Evolutionary conservation across 164 flowering plant species (phyloP), one percentile per base, ranked within the genome.

Genomic region (Euptelea pleiosperma): DNA sequence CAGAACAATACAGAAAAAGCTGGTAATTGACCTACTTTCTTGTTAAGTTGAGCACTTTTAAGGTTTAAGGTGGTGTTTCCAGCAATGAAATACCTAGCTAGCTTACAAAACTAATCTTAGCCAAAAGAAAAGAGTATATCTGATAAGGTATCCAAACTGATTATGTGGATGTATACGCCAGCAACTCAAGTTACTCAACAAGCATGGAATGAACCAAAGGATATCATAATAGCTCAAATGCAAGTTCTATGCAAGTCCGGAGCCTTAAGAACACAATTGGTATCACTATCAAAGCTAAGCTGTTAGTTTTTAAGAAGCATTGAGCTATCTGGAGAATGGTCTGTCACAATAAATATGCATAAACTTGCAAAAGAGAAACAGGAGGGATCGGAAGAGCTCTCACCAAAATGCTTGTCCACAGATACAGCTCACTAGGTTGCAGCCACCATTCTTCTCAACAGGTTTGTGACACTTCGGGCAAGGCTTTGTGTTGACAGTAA

Each of bases 391-490:
- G 25, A 55, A 40, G 52, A 65, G 54, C n/a, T 16, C 75, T 79
- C 52, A 91, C 98, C 98, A 91, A 64, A 91, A 86, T 58, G 84
- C 44, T 64, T 86, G 89, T 39, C 91, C 88, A 55, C 98, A 91
- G 1, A 83, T 60, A 62, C 98, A 91, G 52, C 65, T 62, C 28
- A 91, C 90, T 31, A 75, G 77, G 60, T 91, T 88, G 76, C 96
- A 91, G 29, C 96, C 96, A 30, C 96, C 98, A 75, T 84, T 83
- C 70, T 91, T 91, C 63, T 88, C 87, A 55, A 91, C 96, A 18
- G 85, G 86, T 74, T 88, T 88, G 69, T 75, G 74, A 64, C 98
- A 91, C 65, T 86, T 86, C 1, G 98, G 96, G 57, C 98, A 91
- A 52, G 87, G 78, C 65, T 84, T 91, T 45, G 95, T 86, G 68